Conservation (phyloP, 1,139 yeast genomes). For the Blastobotrys niveus region DNA sequence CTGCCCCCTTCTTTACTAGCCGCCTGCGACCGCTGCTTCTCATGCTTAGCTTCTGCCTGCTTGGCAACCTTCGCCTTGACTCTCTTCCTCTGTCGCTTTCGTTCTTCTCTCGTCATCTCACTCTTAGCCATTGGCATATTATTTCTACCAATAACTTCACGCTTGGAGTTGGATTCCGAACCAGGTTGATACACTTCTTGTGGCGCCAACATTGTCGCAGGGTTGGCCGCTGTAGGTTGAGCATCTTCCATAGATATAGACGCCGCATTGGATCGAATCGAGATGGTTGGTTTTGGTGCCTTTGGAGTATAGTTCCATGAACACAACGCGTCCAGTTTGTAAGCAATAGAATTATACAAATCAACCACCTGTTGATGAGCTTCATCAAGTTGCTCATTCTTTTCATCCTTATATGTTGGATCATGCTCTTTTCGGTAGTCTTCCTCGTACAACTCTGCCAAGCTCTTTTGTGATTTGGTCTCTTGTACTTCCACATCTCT, state of each 20-base stretch:
- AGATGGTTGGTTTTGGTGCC: constrained; percentile 74
- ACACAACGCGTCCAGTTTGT: constrained; percentile 78
- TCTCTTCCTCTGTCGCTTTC: constrained; percentile 80
- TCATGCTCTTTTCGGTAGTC: constrained; percentile 54
- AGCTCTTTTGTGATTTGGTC: constrained; percentile 75
- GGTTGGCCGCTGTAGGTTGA: constrained; percentile 78
- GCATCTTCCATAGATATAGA: constrained; percentile 93
- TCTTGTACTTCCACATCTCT: constrained; percentile 63
- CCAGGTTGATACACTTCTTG: constrained; percentile 77
- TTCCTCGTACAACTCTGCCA: constrained; percentile 90
- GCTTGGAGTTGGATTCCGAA: constrained; percentile 39
- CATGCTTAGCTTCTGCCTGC: constrained; percentile 38
- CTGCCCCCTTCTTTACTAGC: constrained; percentile 47
- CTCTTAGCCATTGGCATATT: constrained; percentile 80
- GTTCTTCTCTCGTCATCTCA: constrained; percentile 81
- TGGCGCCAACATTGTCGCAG: constrained; percentile 81
- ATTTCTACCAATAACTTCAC: constrained; percentile 68
- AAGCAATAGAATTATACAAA: constrained; percentile 56
- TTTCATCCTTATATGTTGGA: constrained; percentile 34
- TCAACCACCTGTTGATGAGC: constrained; percentile 76
- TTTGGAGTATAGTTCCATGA: constrained; percentile 93
- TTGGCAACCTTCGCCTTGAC: constrained; percentile 74
- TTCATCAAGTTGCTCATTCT: constrained; percentile 56
- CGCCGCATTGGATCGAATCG: constrained; percentile 74
- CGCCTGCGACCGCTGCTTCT: constrained; percentile 30